These are phyloP conservation scores for Cucurbita moschata DNA, from an alignment of 306 rosid genomes.

Conservation along the genomic window DNA sequence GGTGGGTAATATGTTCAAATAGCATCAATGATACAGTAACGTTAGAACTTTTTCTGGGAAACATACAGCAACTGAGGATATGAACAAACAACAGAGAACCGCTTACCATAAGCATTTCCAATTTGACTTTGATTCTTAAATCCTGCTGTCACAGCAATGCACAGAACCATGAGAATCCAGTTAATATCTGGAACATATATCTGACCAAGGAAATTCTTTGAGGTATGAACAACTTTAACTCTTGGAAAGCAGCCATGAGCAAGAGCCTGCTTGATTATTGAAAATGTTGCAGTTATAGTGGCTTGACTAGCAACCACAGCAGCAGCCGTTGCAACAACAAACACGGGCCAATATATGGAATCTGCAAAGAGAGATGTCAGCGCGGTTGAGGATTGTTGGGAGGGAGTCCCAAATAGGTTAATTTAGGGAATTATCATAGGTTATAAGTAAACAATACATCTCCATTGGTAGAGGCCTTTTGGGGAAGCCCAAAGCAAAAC, in stretches of 20 bases:
- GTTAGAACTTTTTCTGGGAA: not conserved
- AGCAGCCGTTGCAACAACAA: constrained; percentile 76
- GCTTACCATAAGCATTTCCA: constrained; percentile 88
- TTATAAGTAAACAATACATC: too few species aligned
- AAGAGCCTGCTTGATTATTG: constrained; percentile 86
- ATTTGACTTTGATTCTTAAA: constrained; percentile 80
- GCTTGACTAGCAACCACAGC: constrained; percentile 96
- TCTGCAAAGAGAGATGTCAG: constrained; percentile 25
- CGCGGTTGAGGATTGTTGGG: too few species aligned
- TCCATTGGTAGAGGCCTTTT: too few species aligned
- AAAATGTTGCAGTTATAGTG: constrained; percentile 82
- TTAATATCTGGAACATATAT: constrained; percentile 85
- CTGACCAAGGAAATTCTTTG: constrained; percentile 63
- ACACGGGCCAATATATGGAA: constrained; percentile 76
- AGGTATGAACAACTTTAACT: constrained; percentile 85
- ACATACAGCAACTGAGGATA: not conserved
- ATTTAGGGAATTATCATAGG: too few species aligned
- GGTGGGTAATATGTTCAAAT: too few species aligned
- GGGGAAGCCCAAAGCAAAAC: too few species aligned
- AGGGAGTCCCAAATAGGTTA: too few species aligned
- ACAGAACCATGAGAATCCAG: constrained; percentile 91
- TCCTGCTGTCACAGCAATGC: constrained; percentile 86
- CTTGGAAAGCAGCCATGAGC: constrained; percentile 93
- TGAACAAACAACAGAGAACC: not conserved
- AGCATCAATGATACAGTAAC: not conserved